A percentile compares a stretch with the other conserved stretches of the same genome.
These are phyloP conservation scores for Fusarium sterilihyphosum DNA, from an alignment of 2,329 filamentous ascomycete genomes.

Conservation along the genomic window DNA sequence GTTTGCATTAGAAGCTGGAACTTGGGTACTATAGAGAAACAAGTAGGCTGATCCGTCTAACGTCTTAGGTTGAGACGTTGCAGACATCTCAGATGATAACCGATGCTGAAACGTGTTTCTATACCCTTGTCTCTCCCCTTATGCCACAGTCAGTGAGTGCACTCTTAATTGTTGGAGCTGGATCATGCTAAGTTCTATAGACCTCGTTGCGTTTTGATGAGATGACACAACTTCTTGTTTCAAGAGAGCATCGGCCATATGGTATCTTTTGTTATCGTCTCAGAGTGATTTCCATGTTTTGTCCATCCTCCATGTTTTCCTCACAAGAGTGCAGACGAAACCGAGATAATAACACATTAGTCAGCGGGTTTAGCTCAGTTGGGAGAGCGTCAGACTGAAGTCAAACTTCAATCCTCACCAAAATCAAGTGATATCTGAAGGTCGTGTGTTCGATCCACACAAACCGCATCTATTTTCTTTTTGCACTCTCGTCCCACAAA, in stretches of 20 bases:
- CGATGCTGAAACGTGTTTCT: neutral
- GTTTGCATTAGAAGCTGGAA: too few species aligned
- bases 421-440: conserved; percentile 14
- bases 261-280: accelerated
- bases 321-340: neutral
- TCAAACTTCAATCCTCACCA: conserved; percentile 20
- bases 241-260: accelerated
- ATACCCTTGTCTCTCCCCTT: too few species aligned
- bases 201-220: neutral
- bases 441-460: conserved; percentile 29
- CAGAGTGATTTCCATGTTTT: accelerated
- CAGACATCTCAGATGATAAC: neutral
- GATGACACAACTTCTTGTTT: too few species aligned
- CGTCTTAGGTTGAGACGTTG: neutral
- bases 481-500: neutral
- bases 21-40: neutral
- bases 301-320: accelerated
- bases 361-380: conserved; percentile 30
- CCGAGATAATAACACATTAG: accelerated
- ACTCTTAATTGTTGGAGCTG: neutral
- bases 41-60: neutral
- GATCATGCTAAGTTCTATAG: neutral
- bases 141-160: neutral
- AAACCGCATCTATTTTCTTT: conserved; percentile 1
- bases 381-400: conserved; percentile 29